phyloP scores from a whole-genome alignment of 2,329 filamentous ascomycete species.

The Fusarium heterosporum region DNA sequence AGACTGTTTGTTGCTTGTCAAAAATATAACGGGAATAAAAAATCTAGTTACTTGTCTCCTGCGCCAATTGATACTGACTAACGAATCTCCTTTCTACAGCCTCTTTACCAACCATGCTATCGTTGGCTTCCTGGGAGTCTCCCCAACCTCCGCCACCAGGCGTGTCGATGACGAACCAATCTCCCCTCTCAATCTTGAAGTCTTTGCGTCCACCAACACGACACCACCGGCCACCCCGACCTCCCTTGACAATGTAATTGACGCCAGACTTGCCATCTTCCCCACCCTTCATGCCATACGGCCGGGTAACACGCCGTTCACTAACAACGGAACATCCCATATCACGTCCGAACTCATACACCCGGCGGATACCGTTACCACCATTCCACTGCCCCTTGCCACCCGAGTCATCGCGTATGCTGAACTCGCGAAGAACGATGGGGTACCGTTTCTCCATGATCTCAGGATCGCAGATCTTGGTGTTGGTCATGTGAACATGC shows the following conservation, averaged over 20 bases:
- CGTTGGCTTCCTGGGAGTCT: too few species aligned
- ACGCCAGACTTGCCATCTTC: neutral
- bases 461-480: neutral
- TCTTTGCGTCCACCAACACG: too few species aligned
- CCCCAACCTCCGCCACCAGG: too few species aligned
- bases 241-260: neutral
- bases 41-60: neutral
- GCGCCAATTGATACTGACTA: neutral
- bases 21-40: too few species aligned
- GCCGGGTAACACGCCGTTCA: neutral
- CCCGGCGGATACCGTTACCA: neutral
- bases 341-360: neutral
- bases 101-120: neutral
- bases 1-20: too few species aligned
- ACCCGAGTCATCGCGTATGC: neutral
- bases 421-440: neutral
- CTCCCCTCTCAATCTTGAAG: too few species aligned
- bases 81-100: neutral
- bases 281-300: neutral
- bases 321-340: neutral
- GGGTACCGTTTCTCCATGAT: neutral
- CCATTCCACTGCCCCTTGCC: neutral
- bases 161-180: too few species aligned
- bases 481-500: neutral
- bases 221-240: neutral